Base-by-base conservation (phyloP, 1,284 basidiomycete genomes). In the Pseudozyma hubeiensis region DNA sequence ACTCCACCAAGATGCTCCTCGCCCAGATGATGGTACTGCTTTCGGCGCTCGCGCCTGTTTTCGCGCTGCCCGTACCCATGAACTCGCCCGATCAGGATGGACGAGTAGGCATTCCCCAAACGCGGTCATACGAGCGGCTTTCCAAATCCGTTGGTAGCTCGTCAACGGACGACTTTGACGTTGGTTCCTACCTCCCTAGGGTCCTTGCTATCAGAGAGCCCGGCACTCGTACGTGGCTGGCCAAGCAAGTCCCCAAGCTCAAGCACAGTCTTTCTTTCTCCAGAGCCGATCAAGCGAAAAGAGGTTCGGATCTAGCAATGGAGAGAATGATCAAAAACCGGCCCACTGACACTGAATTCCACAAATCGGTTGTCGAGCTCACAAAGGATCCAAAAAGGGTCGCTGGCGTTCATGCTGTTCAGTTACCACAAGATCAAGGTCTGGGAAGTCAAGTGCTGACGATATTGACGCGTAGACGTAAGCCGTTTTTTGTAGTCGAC, bases 401-500 rank as follows among this genome's bases (percentile, higher is more conserved):
- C 5, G 4, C 6, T 7, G 39, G 17, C 5, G 9, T 33, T 9
- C 6, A 14, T 16, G 59, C 52, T 5, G 19, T 62, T 11, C 47
- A 35, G 5, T 44, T 62, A 14, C 52, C 59, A 3, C 3, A 34
- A 7, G 47, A 35, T 14, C n/a, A 45, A 17, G 31, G 34, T 10
- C 30, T 24, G 7, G 52, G 17, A 10, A 62, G 59, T 30, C 35
- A 55, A 14, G 45, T 31, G 16, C 14, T 62, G 33, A 47, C 59
- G 0, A 11, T 33, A 3, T 54, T 62, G 59, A 55, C 53, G n/a
- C 14, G 24, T 7, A 34, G 43, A 14, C 30, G 30, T 24, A 31
- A 51, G 8, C 13, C 59, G 1, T 55, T 62, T 34, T 55, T 45
- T 19, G 53, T 30, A 13, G 9, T 49, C 47, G 59, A 50, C 14